Percentiles rank a stretch among this genome's conserved stretches.
Conservation (phyloP, 148 eudicot genomes). For the Heliosperma pusillum region DNA sequence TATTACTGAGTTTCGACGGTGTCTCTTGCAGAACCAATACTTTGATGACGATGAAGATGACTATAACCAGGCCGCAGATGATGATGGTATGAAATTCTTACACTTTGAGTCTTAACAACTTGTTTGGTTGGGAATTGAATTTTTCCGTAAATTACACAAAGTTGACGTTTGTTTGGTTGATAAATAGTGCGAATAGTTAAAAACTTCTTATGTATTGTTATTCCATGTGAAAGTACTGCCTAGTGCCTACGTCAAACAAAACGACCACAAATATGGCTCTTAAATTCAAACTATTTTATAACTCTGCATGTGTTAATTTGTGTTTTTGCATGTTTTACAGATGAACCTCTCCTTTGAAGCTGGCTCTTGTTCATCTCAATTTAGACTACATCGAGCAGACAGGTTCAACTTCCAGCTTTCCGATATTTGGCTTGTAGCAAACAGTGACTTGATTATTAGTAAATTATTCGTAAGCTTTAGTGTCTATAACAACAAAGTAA, state of each 20-base stretch:
- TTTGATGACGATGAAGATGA: slow-evolving; percentile 32
- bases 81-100: slow-evolving; percentile 24
- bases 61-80: slow-evolving; percentile 8
- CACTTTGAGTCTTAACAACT: background rate
- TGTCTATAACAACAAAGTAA: too few relatives aligned
- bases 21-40: slow-evolving; percentile 8
- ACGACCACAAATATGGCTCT: background rate
- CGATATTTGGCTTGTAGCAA: background rate
- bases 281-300: background rate
- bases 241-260: too few relatives aligned
- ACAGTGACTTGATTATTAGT: too few relatives aligned
- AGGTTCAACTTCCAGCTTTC: slow-evolving; percentile 1
- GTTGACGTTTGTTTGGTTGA: background rate
- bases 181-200: too few relatives aligned
- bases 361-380: background rate
- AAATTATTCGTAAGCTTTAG: too few relatives aligned
- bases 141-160: background rate
- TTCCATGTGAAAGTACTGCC: too few relatives aligned
- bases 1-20: slow-evolving; percentile 4
- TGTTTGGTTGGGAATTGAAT: background rate
- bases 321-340: slow-evolving; percentile 14
- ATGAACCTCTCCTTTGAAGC: slow-evolving; percentile 19
- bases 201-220: too few relatives aligned
- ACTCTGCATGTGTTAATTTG: background rate
- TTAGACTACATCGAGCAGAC: background rate